These are phyloP conservation scores for Anacardium occidentale DNA, from an alignment of 345 rosid genomes.

Conservation along the genomic window DNA sequence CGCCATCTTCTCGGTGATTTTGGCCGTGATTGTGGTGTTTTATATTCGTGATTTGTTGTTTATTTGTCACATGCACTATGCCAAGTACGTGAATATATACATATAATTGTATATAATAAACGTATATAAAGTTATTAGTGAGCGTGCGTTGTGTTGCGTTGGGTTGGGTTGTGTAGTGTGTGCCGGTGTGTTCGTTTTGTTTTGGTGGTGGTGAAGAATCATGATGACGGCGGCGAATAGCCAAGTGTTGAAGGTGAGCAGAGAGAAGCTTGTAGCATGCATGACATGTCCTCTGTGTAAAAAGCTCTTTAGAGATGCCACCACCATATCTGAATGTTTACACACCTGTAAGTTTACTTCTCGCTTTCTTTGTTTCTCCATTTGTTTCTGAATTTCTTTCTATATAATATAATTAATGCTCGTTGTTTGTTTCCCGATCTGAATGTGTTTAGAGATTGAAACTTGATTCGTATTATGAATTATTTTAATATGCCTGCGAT, in stretches of 20 bases:
- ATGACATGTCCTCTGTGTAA: slow-evolving; percentile 49
- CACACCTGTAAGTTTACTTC: slow-evolving; percentile 42
- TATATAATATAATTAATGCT: not conserved
- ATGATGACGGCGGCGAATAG: slow-evolving; percentile 12
- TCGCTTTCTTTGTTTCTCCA: not conserved
- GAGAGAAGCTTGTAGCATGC: slow-evolving; percentile 35
- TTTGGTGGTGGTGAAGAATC: not conserved
- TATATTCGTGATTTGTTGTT: slow-evolving; percentile 13
- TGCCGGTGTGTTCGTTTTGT: not conserved
- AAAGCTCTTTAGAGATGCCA: slow-evolving; percentile 41
- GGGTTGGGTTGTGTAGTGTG: not conserved
- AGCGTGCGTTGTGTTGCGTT: not conserved
- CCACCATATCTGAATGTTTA: slow-evolving; percentile 56
- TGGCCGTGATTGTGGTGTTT: slow-evolving; percentile 15
- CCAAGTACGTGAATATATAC: slow-evolving; percentile 27
- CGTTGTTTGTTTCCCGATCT: slow-evolving; percentile 7
- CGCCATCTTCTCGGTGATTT: not conserved
- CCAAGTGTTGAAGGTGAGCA: slow-evolving; percentile 29
- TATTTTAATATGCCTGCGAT: no score
- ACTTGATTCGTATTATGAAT: not conserved
- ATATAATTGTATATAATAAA: not conserved
- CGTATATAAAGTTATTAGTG: not conserved
- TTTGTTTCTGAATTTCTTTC: not conserved
- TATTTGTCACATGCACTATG: slow-evolving; percentile 33
- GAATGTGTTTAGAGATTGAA: not conserved